phyloP scores from a whole-genome alignment of 1,284 basidiomycete species.

The Sanguinoderma infundibulare region DNA sequence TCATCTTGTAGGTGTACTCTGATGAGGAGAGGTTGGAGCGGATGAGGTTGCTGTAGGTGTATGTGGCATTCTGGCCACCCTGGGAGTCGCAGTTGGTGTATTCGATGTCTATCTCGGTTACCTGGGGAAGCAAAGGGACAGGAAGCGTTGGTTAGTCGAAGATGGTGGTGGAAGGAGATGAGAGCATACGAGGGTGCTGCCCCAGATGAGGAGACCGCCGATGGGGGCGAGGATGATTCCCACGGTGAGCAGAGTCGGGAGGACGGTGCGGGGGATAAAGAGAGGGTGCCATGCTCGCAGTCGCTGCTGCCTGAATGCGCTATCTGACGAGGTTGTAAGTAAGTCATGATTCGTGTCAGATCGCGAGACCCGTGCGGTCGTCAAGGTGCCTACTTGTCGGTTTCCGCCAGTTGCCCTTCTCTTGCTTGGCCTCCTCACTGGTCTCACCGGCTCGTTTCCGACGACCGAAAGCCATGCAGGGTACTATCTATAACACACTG shows the following conservation, averaged over 20 bases:
- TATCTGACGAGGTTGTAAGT: slow-evolving; percentile 69
- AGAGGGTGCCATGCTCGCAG: slow-evolving; percentile 99
- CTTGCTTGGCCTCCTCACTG: slow-evolving; percentile 58
- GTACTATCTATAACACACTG: neutral
- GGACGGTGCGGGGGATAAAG: slow-evolving; percentile 94
- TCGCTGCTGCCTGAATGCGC: slow-evolving; percentile 99
- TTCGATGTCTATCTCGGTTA: slow-evolving; percentile 94
- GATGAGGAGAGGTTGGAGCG: slow-evolving; percentile 60
- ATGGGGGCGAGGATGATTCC: slow-evolving; percentile 96
- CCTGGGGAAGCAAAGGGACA: slow-evolving; percentile 43
- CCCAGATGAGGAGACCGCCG: slow-evolving; percentile 93
- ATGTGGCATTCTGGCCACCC: slow-evolving; percentile 35
- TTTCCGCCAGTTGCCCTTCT: slow-evolving; percentile 86
- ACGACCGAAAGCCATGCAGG: slow-evolving; percentile 42
- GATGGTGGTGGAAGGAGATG: neutral
- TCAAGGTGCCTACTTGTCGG: slow-evolving; percentile 77
- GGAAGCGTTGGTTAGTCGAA: neutral
- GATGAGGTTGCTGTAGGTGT: slow-evolving; percentile 43
- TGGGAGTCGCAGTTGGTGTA: slow-evolving; percentile 89
- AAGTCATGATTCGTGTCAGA: slow-evolving; percentile 7
- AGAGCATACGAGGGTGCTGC: slow-evolving; percentile 64
- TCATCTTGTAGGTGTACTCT: slow-evolving; percentile 72
- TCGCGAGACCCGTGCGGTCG: neutral
- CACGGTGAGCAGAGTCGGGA: slow-evolving; percentile 95
- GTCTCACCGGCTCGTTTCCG: slow-evolving; percentile 28